Evolutionary conservation across 805 yeast species (phyloP).

Genomic region (Metschnikowia sp.): DNA sequence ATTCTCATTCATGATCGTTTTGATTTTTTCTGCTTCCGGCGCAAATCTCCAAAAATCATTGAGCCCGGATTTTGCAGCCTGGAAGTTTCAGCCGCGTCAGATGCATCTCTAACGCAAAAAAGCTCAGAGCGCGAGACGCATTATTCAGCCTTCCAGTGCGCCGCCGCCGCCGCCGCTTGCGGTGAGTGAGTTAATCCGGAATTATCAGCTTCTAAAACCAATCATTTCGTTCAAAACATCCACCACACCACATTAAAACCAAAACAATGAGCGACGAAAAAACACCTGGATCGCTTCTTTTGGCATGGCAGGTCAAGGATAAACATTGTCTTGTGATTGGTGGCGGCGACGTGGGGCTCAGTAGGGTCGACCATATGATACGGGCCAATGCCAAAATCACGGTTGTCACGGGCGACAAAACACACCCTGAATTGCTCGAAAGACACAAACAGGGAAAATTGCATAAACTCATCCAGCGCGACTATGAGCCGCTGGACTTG

Average conservation of each 20-base stretch:
- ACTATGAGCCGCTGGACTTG: constrained; percentile 47
- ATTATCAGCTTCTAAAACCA: no score
- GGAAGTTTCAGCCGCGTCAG: no score
- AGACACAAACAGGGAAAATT: constrained; percentile 38
- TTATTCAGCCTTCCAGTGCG: no score
- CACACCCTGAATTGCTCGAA: constrained; percentile 28
- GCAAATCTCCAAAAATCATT: no score
- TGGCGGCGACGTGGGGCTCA: constrained; percentile 73
- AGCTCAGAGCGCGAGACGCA: no score
- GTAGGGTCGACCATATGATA: constrained; percentile 63
- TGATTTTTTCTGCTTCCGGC: no score
- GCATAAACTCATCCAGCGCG: constrained; percentile 38
- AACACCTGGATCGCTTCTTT: constrained; percentile 44
- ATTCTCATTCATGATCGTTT: no score
- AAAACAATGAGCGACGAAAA: not conserved
- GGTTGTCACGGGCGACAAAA: constrained; percentile 46
- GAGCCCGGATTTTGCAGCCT: no score
- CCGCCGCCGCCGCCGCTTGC: no score
- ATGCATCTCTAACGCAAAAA: no score
- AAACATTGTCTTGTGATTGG: constrained; percentile 71
- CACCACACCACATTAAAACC: not conserved
- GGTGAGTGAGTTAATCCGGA: no score
- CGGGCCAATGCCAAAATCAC: constrained; percentile 70
- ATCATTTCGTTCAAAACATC: no score
- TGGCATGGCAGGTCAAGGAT: constrained; percentile 73